A percentile compares a stretch with the other conserved stretches of the same genome.
Conservation (phyloP, 2,329 filamentous ascomycete species). For the Fusarium marasasianum region DNA sequence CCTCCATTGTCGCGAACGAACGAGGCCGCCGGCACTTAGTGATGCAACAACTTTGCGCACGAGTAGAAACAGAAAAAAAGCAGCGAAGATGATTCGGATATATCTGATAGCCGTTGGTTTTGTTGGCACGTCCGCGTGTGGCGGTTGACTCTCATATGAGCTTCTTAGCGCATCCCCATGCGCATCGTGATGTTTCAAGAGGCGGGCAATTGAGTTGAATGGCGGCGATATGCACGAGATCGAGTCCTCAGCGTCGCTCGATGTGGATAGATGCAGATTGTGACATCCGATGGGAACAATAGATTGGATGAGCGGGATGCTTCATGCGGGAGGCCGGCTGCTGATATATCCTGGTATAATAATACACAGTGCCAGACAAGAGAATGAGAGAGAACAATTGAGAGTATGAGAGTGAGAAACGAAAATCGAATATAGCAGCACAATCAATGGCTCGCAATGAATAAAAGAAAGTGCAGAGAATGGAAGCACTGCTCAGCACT, state of each 20-base stretch:
- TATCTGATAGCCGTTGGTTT: not conserved
- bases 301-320: not conserved
- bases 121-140: not conserved
- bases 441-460: not conserved
- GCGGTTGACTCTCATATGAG: not conserved
- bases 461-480: not conserved
- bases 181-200: not conserved
- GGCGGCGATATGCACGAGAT: not conserved
- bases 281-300: not conserved
- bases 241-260: not conserved
- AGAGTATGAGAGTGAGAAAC: not conserved
- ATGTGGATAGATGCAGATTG: not conserved
- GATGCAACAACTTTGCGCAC: no score
- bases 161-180: not conserved
- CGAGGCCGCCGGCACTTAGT: not conserved
- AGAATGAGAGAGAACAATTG: not conserved
- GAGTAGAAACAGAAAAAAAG: not conserved
- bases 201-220: not conserved
- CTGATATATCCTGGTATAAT: not conserved
- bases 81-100: accelerated
- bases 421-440: not conserved
- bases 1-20: constrained; percentile 52
- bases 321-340: constrained; percentile 31
- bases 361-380: not conserved
- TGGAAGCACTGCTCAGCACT: not conserved